Evolutionary conservation across 2,329 filamentous ascomycete genomes (phyloP).

Genomic region (Colletotrichum camelliae): DNA sequence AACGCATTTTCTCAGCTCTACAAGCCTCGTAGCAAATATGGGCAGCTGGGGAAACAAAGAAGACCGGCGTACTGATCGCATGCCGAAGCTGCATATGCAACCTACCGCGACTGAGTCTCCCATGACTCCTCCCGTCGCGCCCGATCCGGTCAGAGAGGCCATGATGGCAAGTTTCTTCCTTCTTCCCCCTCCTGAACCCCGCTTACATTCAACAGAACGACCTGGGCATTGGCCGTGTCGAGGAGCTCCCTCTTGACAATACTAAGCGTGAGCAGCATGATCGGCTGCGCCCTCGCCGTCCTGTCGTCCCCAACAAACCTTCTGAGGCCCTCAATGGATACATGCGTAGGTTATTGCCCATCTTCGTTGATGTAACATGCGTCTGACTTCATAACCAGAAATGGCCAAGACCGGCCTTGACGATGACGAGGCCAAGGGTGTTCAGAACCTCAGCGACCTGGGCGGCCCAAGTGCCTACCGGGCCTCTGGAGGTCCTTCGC

Average conservation of each 20-base stretch:
- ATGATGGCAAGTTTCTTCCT: constrained; percentile 10
- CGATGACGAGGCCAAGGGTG: constrained; percentile 33
- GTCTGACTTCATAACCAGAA: neutral
- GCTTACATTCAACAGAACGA: constrained; percentile 29
- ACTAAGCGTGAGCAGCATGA: neutral
- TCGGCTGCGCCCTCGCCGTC: neutral
- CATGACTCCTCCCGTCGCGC: neutral
- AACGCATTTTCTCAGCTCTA: neutral
- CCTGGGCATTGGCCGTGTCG: constrained; percentile 30
- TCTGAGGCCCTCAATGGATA: constrained; percentile 5
- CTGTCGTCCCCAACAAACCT: neutral
- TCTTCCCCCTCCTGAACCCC: neutral
- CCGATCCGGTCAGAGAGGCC: neutral
- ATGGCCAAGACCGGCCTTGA: constrained; percentile 30
- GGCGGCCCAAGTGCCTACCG: constrained; percentile 11
- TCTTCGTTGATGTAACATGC: neutral
- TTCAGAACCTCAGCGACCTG: constrained; percentile 28
- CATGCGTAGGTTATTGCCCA: neutral
- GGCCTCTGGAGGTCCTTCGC: neutral
- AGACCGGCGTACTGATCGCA: neutral
- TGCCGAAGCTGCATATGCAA: neutral
- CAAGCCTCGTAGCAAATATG: neutral
- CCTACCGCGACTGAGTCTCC: neutral
- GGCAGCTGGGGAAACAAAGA: neutral
- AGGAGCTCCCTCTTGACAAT: constrained; percentile 28